A percentile compares a stretch with the other conserved stretches of the same genome.
phyloP scores from a whole-genome alignment of 2,329 filamentous ascomycete species.

The Diaporthe ilicicola region DNA sequence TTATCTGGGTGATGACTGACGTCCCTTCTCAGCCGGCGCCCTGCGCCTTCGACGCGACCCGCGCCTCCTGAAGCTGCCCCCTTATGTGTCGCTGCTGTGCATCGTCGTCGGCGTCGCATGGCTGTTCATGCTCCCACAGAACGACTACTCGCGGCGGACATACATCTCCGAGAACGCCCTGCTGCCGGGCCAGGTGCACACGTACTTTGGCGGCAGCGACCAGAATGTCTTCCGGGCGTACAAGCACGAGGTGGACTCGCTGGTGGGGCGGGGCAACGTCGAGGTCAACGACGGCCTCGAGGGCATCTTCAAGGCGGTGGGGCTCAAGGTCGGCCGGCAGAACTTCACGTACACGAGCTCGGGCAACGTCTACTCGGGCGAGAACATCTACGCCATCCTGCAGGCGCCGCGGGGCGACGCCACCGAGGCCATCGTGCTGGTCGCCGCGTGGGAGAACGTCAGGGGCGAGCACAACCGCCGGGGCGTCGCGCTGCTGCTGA shows the following conservation, averaged over 20 bases:
- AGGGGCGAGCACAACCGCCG: constrained; percentile 82
- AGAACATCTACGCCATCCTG: constrained; percentile 93
- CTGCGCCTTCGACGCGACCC: constrained; percentile 81
- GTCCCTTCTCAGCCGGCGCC: constrained; percentile 58
- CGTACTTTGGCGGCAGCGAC: constrained; percentile 96
- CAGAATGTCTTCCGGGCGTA: constrained; percentile 94
- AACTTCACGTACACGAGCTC: constrained; percentile 86
- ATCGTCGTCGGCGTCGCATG: constrained; percentile 86
- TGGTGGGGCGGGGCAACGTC: constrained; percentile 48
- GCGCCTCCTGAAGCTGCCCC: constrained; percentile 82
- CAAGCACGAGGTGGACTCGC: constrained; percentile 78
- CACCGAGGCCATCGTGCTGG: constrained; percentile 93
- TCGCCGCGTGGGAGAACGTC: constrained; percentile 88
- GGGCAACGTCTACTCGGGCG: constrained; percentile 76
- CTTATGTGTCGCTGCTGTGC: constrained; percentile 86
- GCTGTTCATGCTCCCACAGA: constrained; percentile 87
- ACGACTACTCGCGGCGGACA: constrained; percentile 89
- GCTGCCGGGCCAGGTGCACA: constrained; percentile 94
- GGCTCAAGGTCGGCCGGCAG: constrained; percentile 88
- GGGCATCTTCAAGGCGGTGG: constrained; percentile 78
- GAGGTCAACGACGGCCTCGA: constrained; percentile 77
- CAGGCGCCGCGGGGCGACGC: constrained; percentile 95
- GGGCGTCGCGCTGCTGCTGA: constrained; percentile 85
- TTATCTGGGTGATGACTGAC: not conserved
- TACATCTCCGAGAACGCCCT: constrained; percentile 99